Conservation (phyloP, 805 yeast genomes). For the Teunomyces panamensis region DNA sequence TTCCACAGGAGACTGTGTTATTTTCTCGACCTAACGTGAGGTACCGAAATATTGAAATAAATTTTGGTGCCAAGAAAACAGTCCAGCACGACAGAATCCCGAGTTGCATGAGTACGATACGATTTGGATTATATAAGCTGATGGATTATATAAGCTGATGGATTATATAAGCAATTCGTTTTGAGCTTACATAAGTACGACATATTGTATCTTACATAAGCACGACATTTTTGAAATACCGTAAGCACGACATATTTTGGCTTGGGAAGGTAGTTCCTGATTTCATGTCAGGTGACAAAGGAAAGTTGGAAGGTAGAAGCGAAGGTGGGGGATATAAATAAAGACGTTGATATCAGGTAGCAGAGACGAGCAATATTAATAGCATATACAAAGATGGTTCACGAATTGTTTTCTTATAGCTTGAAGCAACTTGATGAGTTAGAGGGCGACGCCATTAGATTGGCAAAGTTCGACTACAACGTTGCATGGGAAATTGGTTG, state of each 20-base stretch:
- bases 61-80: too few relatives aligned
- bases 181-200: not conserved
- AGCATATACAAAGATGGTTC: not conserved
- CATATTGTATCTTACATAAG: not conserved
- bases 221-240: not conserved
- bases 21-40: too few relatives aligned
- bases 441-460: conserved; percentile 16
- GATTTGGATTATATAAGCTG: too few relatives aligned
- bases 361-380: not conserved
- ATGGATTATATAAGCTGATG: too few relatives aligned
- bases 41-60: too few relatives aligned
- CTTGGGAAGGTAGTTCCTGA: too few relatives aligned
- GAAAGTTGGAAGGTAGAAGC: not conserved
- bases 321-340: not conserved
- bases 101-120: too few relatives aligned
- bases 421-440: conserved; percentile 19
- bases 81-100: too few relatives aligned
- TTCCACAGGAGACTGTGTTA: too few relatives aligned
- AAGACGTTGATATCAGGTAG: not conserved
- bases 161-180: not conserved
- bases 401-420: conserved; percentile 11
- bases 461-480: conserved; percentile 28
- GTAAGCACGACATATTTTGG: too few relatives aligned
- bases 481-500: conserved; percentile 48
- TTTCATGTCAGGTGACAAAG: not conserved